Base-by-base conservation (phyloP, 2,329 filamentous ascomycete genomes). In the Pseudogymnoascus sp. region DNA sequence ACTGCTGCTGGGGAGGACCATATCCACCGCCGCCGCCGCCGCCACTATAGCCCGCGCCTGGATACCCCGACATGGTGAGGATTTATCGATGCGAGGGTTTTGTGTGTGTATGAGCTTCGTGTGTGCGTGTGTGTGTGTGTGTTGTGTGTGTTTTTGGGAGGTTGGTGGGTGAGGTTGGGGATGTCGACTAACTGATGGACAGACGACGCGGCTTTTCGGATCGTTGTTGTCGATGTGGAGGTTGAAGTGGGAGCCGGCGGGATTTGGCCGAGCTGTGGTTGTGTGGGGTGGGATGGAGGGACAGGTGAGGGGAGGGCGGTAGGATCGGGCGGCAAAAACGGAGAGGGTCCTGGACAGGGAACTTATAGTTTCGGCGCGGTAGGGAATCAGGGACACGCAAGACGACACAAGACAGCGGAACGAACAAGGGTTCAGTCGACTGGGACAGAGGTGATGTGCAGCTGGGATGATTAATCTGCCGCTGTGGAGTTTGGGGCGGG, bases 11-110 rank as follows among this genome's bases (percentile, higher is more conserved):
- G 63, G 75, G 75, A 62, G 69, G 73, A 60, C 65, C 69, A 66
- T 71, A 73, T 66, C 77, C 80, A 73, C 77, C 77, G 67, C 81
- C 81, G 73, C 78, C 77, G 65, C 79, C 77, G 71, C 41, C 16
- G 36, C 78, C 77, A 64, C 79, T 77, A 48, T 86, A 85, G 60
- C 78, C 77, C 66, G 79, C 74, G 65, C 81, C 80, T 68, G 83
- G 84, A 73, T 86, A 88, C 72, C 84, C 85, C 69, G 86, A 87
- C 86, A 88, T 89, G 64, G 45, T 54, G 2, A 89, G 64, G 23
- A n/a, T 1, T n/a, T 10, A 6, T 23, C 1, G 4, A 5, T 54
- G 45, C 45, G 7, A 31, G 16, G 23, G 13, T 3, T 31, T 3
- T 41, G 39, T 43, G 39, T 19, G 31, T 34, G 8, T 23, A 23